These are phyloP conservation scores for Colletotrichum kahawae DNA, from an alignment of 2,329 filamentous ascomycete genomes.

Conservation along the genomic window DNA sequence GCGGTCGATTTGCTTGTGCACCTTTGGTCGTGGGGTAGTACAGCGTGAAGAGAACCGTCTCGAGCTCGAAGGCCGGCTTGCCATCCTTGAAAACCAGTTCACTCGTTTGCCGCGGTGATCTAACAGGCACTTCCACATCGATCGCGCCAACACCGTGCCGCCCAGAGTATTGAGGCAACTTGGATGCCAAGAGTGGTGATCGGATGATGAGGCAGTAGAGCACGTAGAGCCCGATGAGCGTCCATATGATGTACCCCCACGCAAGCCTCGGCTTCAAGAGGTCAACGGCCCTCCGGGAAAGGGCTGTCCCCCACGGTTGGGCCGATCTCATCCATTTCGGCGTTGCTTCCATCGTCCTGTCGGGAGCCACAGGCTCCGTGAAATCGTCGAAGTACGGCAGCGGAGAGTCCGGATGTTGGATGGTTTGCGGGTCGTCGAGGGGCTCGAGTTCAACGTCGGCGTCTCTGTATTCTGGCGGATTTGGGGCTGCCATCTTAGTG, in stretches of 20 bases:
- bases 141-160: slow-evolving; percentile 50
- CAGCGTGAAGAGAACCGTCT: slow-evolving; percentile 54
- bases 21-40: slow-evolving; percentile 49
- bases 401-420: slow-evolving; percentile 6
- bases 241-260: slow-evolving; percentile 37
- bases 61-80: slow-evolving; percentile 47
- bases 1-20: slow-evolving; percentile 27
- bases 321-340: slow-evolving; percentile 7
- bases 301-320: neutral
- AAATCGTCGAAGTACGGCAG: neutral
- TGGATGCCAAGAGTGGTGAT: slow-evolving; percentile 47
- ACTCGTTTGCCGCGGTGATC: slow-evolving; percentile 33
- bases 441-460: slow-evolving; percentile 7
- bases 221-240: slow-evolving; percentile 36
- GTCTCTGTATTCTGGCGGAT: neutral
- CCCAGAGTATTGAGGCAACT: slow-evolving; percentile 49
- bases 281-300: neutral
- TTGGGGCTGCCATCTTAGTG: neutral
- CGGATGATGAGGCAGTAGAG: slow-evolving; percentile 44
- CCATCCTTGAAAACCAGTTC: slow-evolving; percentile 38
- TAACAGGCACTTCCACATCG: slow-evolving; percentile 50
- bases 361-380: neutral
- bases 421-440: neutral
- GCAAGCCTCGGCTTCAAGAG: slow-evolving; percentile 36
- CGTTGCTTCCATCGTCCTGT: neutral